Conservation (phyloP, 192 early-diverging fungal species). For the Neocallimastix lanati region DNA sequence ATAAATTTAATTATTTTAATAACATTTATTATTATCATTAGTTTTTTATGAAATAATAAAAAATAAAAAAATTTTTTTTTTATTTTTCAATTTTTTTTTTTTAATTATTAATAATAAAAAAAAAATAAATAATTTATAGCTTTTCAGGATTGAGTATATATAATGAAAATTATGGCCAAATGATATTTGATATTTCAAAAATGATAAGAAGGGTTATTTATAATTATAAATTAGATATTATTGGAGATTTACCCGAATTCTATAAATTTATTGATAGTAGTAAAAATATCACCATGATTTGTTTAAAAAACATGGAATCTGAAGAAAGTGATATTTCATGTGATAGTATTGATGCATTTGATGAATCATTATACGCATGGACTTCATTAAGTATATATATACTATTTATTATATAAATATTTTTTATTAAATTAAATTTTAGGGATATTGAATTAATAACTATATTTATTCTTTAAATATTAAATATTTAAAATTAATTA, state of each 20-base stretch:
- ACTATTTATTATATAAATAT: too few relatives aligned
- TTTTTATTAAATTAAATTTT: too few relatives aligned
- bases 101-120: too few relatives aligned
- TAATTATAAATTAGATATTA: constrained; percentile 21
- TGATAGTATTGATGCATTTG: constrained; percentile 35
- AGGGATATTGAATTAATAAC: too few relatives aligned
- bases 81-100: too few relatives aligned
- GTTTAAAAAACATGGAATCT: neutral
- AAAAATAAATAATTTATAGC: neutral
- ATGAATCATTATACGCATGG: constrained; percentile 42
- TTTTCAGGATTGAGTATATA: neutral
- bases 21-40: too few relatives aligned
- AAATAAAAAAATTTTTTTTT: too few relatives aligned
- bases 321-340: constrained; percentile 1
- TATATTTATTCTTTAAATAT: too few relatives aligned
- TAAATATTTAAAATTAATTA: too few relatives aligned
- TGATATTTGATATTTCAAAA: constrained; percentile 23
- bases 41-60: too few relatives aligned
- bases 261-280: constrained; percentile 36
- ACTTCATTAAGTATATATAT: constrained; percentile 24
- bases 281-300: constrained; percentile 21
- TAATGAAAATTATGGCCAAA: constrained; percentile 12
- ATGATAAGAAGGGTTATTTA: constrained; percentile 35
- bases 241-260: constrained; percentile 29
- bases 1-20: too few relatives aligned